A percentile compares a stretch with the other conserved stretches of the same genome.
Conservation (phyloP, 805 yeast genomes). For the Pichia nanzhaoensis region DNA sequence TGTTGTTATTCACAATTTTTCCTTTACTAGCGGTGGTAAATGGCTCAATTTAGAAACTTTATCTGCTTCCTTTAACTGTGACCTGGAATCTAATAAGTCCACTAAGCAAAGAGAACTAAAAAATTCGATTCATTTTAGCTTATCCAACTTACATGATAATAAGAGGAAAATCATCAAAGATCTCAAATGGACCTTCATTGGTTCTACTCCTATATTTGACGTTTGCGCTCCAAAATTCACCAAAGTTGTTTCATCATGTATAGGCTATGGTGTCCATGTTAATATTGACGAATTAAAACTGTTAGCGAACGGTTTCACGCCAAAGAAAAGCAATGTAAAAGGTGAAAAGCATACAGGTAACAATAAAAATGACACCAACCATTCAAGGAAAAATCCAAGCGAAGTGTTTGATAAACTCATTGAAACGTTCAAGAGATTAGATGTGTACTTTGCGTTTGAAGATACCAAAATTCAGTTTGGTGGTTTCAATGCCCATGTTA, state of each 20-base stretch:
- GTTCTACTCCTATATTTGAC: neutral
- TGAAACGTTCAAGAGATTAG: constrained; percentile 5
- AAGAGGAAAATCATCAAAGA: constrained; percentile 2
- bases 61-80: constrained; percentile 11
- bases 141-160: constrained; percentile 8
- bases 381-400: neutral
- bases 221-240: neutral
- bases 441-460: constrained; percentile 14
- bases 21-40: constrained; percentile 3
- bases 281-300: constrained; percentile 5
- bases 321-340: neutral
- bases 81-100: neutral
- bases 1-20: constrained; percentile 11
- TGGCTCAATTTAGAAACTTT: constrained; percentile 11
- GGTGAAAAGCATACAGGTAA: neutral
- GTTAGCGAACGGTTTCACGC: neutral
- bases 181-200: constrained; percentile 12
- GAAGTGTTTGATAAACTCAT: constrained; percentile 4
- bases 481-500: constrained; percentile 2
- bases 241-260: constrained; percentile 5
- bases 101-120: constrained; percentile 3
- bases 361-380: neutral
- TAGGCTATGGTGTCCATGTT: constrained; percentile 8
- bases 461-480: constrained; percentile 1
- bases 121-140: constrained; percentile 9